Percentiles rank a stretch among this genome's conserved stretches.
These are phyloP conservation scores for Clavispora vitiphila DNA, from an alignment of 805 yeast genomes.

Conservation along the genomic window DNA sequence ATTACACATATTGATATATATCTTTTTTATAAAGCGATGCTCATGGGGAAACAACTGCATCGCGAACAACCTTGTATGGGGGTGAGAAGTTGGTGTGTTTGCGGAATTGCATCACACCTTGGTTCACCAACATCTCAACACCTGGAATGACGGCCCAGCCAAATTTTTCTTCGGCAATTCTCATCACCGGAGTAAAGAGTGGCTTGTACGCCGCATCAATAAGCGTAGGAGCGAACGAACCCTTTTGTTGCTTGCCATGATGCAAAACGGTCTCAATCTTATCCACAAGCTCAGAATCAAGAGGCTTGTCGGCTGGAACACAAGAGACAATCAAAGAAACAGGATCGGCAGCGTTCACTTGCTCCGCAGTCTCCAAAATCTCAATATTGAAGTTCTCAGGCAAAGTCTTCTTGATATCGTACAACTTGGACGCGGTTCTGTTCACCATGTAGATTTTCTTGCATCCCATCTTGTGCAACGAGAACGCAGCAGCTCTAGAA, in stretches of 20 bases:
- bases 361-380: constrained; percentile 46
- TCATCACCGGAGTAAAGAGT: constrained; percentile 79
- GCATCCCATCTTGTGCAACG: constrained; percentile 77
- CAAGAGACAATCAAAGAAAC: constrained; percentile 69
- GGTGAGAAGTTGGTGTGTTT: constrained; percentile 67
- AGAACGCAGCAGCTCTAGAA: constrained; percentile 89
- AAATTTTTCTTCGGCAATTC: constrained; percentile 54
- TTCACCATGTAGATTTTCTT: constrained; percentile 69
- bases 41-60: constrained; percentile 46
- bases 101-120: constrained; percentile 84
- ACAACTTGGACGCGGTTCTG: constrained; percentile 67
- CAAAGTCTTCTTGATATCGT: constrained; percentile 55
- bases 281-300: constrained; percentile 47
- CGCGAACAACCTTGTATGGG: constrained; percentile 56
- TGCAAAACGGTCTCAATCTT: constrained; percentile 45
- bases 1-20: too few relatives aligned
- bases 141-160: constrained; percentile 89
- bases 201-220: constrained; percentile 97
- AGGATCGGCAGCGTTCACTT: constrained; percentile 40
- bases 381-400: constrained; percentile 56
- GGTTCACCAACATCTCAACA: constrained; percentile 85
- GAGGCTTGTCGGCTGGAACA: constrained; percentile 75
- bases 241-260: constrained; percentile 28
- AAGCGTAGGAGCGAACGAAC: constrained; percentile 49
- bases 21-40: too few relatives aligned